Evolutionary conservation across 2,329 filamentous ascomycete species (phyloP), one percentile per base, ranked within the genome.

Genomic region (Ceratocystis ficicola): DNA sequence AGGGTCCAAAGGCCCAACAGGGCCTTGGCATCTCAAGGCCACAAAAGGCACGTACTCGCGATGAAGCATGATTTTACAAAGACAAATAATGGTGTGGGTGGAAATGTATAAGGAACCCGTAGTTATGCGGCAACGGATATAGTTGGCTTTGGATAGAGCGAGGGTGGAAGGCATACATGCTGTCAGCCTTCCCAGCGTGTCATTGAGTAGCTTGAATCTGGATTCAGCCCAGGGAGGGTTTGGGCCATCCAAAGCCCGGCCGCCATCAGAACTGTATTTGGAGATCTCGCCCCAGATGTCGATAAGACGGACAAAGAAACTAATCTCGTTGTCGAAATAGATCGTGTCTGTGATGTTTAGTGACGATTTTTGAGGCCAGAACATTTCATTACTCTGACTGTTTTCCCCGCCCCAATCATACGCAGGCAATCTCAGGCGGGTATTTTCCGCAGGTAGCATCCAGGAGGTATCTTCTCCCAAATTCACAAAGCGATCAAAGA

Each of bases 401-500:
- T 67, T 64, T 0, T 69, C 67, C 5, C 89, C 73, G 66, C 86
- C 83, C 44, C 44, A 52, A 17, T 68, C 64, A 5, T 30, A 41
- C 10, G 30, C 52, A 3, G 66, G 66, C 17, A 67, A 20, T 8
- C 59, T 52, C 2, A 67, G 55, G 30, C 28, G 59, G 12, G 65
- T 44, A 8, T 32, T 65, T n/a, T 60, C 22, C 12, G 63, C 65
- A 1, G 65, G 65, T 44, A 67, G 60, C 17, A 68, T 25, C 66
- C 63, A 68, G 10, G 60, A 52, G 22, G 62, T 48, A 2, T 83
- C 77, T 68, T 82, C 83, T 22, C 86, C 86, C 70, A 82, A 85
- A 44, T 85, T 82, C 28, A 89, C 75, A 73, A 89, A 83, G 2
- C 86, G 82, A 72, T 90, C 87, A 70, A 90, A 77, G 63, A 89